A percentile compares a stretch with the other conserved stretches of the same genome.
These are phyloP conservation scores for Thelonectria rubi DNA, from an alignment of 2,329 filamentous ascomycete genomes.

Conservation along the genomic window DNA sequence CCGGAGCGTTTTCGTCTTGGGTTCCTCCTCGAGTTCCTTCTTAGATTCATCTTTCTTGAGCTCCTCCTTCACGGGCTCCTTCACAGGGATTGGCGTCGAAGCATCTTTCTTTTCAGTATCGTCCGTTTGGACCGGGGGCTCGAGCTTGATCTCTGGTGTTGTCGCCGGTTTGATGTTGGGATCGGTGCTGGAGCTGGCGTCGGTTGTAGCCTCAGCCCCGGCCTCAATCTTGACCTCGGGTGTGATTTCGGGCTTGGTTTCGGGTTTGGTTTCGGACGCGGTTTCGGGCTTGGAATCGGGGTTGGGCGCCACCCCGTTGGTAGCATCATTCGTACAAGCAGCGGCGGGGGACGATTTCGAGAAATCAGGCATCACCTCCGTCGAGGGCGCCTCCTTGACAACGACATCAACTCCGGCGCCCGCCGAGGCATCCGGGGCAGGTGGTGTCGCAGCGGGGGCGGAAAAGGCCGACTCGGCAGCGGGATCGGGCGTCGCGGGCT, in stretches of 20 bases:
- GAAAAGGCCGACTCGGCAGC: conserved; percentile 1
- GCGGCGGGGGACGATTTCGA: conserved; percentile 21
- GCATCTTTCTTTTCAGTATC: not conserved
- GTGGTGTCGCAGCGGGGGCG: conserved; percentile 13
- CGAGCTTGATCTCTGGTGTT: not conserved
- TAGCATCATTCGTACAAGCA: conserved; percentile 1
- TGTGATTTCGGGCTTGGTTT: conserved; percentile 1
- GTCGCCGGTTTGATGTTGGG: not conserved
- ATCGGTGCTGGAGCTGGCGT: not conserved
- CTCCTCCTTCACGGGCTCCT: not conserved
- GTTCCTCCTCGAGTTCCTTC: conserved; percentile 3
- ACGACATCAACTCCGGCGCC: not conserved
- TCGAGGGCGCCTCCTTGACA: conserved; percentile 5
- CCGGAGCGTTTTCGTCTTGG: not conserved
- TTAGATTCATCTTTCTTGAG: not conserved
- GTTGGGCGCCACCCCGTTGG: conserved; percentile 11
- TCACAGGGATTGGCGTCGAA: not conserved
- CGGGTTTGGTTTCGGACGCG: not conserved
- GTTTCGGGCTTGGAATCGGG: conserved; percentile 6
- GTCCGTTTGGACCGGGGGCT: not conserved
- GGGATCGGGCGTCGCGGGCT: conserved; percentile 22
- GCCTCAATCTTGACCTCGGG: not conserved
- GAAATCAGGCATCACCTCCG: conserved; percentile 19
- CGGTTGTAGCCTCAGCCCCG: not conserved
- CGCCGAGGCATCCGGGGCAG: not conserved